Conservation (phyloP, 2,329 filamentous ascomycete genomes). For the Xylariaceae sp. region DNA sequence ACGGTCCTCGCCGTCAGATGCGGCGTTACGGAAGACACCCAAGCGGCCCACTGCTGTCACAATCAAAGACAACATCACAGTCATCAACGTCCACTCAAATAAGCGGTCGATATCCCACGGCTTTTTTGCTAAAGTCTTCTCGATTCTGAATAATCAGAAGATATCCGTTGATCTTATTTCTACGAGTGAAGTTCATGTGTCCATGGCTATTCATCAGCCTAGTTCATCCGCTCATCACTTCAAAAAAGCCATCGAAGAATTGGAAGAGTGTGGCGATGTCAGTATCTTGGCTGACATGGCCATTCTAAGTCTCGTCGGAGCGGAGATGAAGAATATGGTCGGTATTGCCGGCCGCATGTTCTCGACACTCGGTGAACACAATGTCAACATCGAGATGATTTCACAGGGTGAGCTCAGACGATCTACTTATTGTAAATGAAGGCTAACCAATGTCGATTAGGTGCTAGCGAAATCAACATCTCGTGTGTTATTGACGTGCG, state of each 20-base stretch:
- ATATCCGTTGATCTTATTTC: conserved; percentile 95
- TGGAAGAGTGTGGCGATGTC: conserved; percentile 79
- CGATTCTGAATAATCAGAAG: conserved; percentile 77
- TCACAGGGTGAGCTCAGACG: conserved; percentile 69
- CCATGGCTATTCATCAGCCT: conserved; percentile 88
- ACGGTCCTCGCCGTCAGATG: conserved; percentile 43
- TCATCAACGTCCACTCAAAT: conserved; percentile 97
- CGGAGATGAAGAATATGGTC: conserved; percentile 96
- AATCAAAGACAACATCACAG: conserved; percentile 93
- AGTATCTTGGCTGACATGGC: conserved; percentile 90
- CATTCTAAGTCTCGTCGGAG: conserved; percentile 88
- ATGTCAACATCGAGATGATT: conserved; percentile 99
- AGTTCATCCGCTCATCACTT: conserved; percentile 58
- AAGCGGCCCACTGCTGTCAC: conserved; percentile 85
- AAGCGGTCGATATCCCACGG: conserved; percentile 93
- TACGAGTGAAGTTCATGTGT: conserved; percentile 93
- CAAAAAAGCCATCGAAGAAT: conserved; percentile 62
- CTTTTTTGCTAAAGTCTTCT: conserved; percentile 92
- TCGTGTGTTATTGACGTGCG: conserved; percentile 92
- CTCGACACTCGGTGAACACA: conserved; percentile 84
- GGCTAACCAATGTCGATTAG: conserved; percentile 39
- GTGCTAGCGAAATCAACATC: conserved; percentile 98
- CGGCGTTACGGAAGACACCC: conserved; percentile 52
- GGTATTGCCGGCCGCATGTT: conserved; percentile 95
- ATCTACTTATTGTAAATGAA: not conserved